These are phyloP conservation scores for Talaromyces piceae DNA, from an alignment of 2,329 filamentous ascomycete species.

Conservation along the genomic window DNA sequence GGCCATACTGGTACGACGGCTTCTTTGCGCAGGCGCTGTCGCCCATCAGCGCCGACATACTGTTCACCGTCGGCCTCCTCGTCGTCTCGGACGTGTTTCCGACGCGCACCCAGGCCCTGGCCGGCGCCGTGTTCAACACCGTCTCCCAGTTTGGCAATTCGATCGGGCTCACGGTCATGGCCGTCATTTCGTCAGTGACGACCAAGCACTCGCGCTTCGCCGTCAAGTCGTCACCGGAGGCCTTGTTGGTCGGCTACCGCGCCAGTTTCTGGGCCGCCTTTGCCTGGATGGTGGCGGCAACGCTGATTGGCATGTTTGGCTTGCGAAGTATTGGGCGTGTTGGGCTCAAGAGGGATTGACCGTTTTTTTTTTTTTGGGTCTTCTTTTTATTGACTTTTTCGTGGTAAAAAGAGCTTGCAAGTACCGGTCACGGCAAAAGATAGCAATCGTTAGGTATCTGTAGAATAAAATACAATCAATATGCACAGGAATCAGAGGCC, in stretches of 20 bases:
- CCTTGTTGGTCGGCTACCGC: conserved; percentile 45
- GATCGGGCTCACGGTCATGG: conserved; percentile 46
- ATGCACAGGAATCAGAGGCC: background rate
- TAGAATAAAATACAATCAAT: background rate
- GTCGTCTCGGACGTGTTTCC: conserved; percentile 50
- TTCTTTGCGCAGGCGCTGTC: conserved; percentile 40
- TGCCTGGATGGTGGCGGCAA: conserved; percentile 36
- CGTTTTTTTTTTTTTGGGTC: background rate
- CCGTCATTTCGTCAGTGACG: conserved; percentile 33
- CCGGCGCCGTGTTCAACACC: conserved; percentile 57
- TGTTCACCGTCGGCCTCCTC: conserved; percentile 52
- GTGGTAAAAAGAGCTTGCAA: background rate
- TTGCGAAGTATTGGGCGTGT: conserved; percentile 43
- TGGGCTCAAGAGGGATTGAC: conserved; percentile 35
- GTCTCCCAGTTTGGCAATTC: conserved; percentile 49
- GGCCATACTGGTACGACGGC: conserved; percentile 42
- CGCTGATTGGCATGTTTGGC: conserved; percentile 35
- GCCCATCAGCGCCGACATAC: conserved; percentile 39
- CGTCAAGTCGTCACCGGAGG: conserved; percentile 18
- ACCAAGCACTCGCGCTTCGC: conserved; percentile 35
- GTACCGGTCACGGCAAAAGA: no score
- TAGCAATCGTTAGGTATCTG: background rate
- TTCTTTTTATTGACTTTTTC: background rate
- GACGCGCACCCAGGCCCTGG: conserved; percentile 50
- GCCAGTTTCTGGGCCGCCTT: conserved; percentile 50